phyloP scores from a whole-genome alignment of 2,329 filamentous ascomycete species.

The Nemania diffusa region DNA sequence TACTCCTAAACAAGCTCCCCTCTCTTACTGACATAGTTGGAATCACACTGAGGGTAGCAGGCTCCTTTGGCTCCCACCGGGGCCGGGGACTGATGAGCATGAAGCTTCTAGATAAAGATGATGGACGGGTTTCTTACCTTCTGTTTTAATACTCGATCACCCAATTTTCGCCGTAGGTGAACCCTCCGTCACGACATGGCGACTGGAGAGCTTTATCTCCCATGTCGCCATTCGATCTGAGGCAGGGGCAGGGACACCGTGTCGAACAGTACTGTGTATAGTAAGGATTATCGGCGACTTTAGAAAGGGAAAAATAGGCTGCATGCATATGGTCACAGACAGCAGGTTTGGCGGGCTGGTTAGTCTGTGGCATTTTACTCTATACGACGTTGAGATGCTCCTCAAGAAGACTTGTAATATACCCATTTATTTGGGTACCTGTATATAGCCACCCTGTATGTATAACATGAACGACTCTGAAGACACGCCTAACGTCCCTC shows the following conservation, averaged over 20 bases:
- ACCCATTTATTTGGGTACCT: slow-evolving; percentile 34
- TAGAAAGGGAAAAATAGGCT: slow-evolving; percentile 35
- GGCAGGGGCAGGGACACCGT: slow-evolving; percentile 4
- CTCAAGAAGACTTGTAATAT: slow-evolving; percentile 34
- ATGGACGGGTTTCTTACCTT: slow-evolving; percentile 22
- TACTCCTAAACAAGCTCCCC: slow-evolving; percentile 41
- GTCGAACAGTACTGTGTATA: slow-evolving; percentile 34
- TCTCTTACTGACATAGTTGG: slow-evolving; percentile 34
- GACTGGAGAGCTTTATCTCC: slow-evolving; percentile 30
- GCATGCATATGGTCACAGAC: slow-evolving; percentile 33
- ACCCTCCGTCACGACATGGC: slow-evolving; percentile 19
- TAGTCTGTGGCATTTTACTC: slow-evolving; percentile 24
- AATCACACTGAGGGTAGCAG: slow-evolving; percentile 3
- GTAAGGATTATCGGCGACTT: slow-evolving; percentile 33
- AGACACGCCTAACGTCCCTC: neutral
- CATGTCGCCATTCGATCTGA: slow-evolving; percentile 22
- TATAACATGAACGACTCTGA: slow-evolving; percentile 34
- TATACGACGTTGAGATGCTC: slow-evolving; percentile 25
- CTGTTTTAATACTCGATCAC: slow-evolving; percentile 34
- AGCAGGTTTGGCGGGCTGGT: slow-evolving; percentile 25
- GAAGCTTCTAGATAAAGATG: slow-evolving; percentile 19
- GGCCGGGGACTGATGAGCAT: slow-evolving; percentile 16
- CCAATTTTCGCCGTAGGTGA: slow-evolving; percentile 17
- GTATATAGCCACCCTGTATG: slow-evolving; percentile 38
- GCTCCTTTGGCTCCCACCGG: slow-evolving; percentile 3